Base-by-base conservation (phyloP, 257 asterid species). In the Misopates orontium region DNA sequence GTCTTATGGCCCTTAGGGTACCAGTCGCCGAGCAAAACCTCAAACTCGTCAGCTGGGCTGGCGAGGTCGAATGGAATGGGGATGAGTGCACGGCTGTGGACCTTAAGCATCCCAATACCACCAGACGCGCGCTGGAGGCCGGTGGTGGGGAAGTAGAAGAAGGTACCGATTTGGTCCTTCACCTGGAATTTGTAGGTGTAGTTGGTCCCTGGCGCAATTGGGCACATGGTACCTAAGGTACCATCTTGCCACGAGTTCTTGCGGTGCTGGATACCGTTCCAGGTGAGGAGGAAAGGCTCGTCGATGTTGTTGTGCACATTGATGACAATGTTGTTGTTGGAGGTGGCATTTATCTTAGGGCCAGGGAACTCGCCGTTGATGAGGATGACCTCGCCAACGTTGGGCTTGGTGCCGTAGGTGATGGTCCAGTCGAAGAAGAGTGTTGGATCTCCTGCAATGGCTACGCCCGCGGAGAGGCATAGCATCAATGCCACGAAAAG, bases 241-340 rank as follows among this genome's bases (percentile, higher is more conserved):
- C 88, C 88, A 56, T 80, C 88, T 18, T 77, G 80, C 88, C 88
- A 83, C 0, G 88, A 77, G 62, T 83, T 80, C 61, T 80, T 83
- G 62, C 88, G 78, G 3, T 83, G 84, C 20, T 83, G 88, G 40
- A 83, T 24, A 4, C 85, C 88, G 1, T 17, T 56, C 78, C 76
- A 83, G 0, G 80, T 72, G 12, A 83, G 48, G 58, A 83, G 77
- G 53, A 83, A 60, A 0, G 88, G 88, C 80, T 83, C 88, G 19
- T 83, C 85, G 4, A 83, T 68, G 8, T 73, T 22, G 62, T 80
- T 83, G 59, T 59, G 68, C 1, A 83, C 77, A 14, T 83, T 83
- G 49, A 83, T 77, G 8, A 75, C 71, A 9, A 79, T 75, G 40
- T 79, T 80, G 68, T 79, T 83, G 74, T 83, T 83, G 44, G 88